phyloP scores from a whole-genome alignment of 108 stramenopile species.

The Mediolabrus comicus region DNA sequence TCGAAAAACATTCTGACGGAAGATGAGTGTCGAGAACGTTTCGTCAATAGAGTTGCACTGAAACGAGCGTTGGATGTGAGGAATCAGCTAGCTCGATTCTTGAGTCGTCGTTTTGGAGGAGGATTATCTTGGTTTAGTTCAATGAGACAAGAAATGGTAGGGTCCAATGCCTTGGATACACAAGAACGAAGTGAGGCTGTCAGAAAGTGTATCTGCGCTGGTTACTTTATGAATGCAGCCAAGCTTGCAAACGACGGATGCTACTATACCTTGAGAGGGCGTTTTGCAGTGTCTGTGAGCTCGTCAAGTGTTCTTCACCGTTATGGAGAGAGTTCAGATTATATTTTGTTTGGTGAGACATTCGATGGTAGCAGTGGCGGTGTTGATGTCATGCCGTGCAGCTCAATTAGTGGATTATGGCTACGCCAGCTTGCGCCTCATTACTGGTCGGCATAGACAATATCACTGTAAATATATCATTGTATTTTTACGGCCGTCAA shows the following conservation, averaged over 20 bases:
- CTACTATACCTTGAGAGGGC: conserved; percentile 89
- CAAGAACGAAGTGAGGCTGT: conserved; percentile 65
- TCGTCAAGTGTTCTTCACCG: conserved; percentile 66
- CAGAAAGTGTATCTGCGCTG: conserved; percentile 85
- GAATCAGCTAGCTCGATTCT: conserved; percentile 71
- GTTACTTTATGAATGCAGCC: conserved; percentile 94
- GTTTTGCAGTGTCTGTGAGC: conserved; percentile 65
- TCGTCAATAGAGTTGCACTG: conserved; percentile 77
- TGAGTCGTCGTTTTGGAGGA: conserved; percentile 52
- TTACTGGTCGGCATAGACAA: conserved; percentile 83
- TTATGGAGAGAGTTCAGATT: conserved; percentile 65
- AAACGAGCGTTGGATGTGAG: conserved; percentile 71
- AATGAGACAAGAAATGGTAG: conserved; percentile 32
- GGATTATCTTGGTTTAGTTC: conserved; percentile 36
- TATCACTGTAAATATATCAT: background rate
- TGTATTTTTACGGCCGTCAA: background rate
- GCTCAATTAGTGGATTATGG: conserved; percentile 92
- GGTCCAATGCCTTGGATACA: conserved; percentile 42
- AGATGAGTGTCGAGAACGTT: conserved; percentile 82
- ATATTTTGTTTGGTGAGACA: conserved; percentile 81
- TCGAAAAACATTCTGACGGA: conserved; percentile 59
- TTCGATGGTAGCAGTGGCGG: conserved; percentile 78
- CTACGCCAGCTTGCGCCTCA: conserved; percentile 96
- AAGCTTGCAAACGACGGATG: conserved; percentile 90
- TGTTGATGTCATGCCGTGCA: conserved; percentile 82